A percentile compares a stretch with the other conserved stretches of the same genome.
Evolutionary conservation across 73 alveolate genomes (phyloP).

Genomic region (Uronychia binucleata): DNA sequence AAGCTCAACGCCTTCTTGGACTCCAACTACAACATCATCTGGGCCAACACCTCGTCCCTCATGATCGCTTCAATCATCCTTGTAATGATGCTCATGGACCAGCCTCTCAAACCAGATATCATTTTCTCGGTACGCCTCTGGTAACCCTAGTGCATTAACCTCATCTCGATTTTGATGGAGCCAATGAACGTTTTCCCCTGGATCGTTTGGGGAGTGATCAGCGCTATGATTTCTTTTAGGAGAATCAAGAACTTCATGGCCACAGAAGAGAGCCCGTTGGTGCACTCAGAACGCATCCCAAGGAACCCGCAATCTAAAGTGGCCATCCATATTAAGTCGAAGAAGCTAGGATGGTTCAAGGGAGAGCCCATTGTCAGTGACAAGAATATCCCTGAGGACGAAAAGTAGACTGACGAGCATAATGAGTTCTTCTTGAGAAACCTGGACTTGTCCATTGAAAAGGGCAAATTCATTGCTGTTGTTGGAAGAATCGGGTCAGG

Average conservation of each 20-base stretch:
- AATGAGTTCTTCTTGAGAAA: constrained; percentile 85
- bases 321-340: background rate
- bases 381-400: background rate
- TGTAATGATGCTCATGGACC: background rate
- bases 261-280: background rate
- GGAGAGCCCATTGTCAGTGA: background rate
- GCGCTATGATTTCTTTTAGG: background rate
- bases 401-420: constrained; percentile 2
- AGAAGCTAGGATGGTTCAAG: background rate
- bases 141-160: too few relatives aligned
- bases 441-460: constrained; percentile 67
- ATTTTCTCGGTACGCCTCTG: constrained; percentile 1
- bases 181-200: background rate
- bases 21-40: background rate
- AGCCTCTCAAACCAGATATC: background rate
- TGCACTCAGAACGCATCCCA: too few relatives aligned
- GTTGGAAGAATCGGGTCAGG: constrained; percentile 97
- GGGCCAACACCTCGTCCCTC: background rate
- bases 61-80: background rate
- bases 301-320: background rate
- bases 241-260: constrained; percentile 2
- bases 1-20: background rate
- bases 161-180: background rate
- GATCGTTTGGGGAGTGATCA: background rate
- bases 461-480: constrained; percentile 92